Evolutionary conservation across 1,139 yeast genomes (phyloP), one percentile per base, ranked within the genome.

Genomic region (Debaryomyces nepalensis): DNA sequence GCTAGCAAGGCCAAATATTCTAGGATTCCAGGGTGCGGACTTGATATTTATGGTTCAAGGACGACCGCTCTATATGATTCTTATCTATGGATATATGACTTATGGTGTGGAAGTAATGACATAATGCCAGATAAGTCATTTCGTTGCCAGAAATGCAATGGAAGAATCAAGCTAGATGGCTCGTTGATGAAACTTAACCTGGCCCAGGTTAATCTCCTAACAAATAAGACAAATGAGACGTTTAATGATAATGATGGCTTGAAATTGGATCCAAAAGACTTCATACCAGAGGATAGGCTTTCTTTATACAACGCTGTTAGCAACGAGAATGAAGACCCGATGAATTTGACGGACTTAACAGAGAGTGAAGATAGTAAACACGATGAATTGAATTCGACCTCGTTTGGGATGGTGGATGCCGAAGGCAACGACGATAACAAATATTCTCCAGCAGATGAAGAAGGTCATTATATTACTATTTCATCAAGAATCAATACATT

Each of bases 401-500:
- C 74, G 6, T 71, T 63, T 49, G 65, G 70, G 9, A 65, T 68
- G 46, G 49, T 70, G 2, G 61, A 58, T 16, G 51, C 44, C 4
- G 53, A 50, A 24, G 54, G 46, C 2, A 34, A 27, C 14, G 29
- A 21, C 4, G 23, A 29, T n/a, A 34, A 36, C 26, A 21, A 29
- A 9, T 39, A 37, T 26, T 32, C 26, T 18, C 41, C 42, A 11
- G 48, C 37, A 12, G 53, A 47, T 2, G 43, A 47, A n/a, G 55
- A 46, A 5, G 40, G 39, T 14, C 34, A 33, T 3, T 40, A 40
- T 20, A 47, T 34, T 35, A 49, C 57, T 50, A 68, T 57, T 22
- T 67, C 62, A 63, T 78, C 11, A 15, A 44, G 67, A 22, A 61
- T 88, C 23, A 82, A 82, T 14, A 77, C 77, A n/a, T 71, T 90